Percentiles rank a stretch among this genome's conserved stretches.
Evolutionary conservation across 2,329 filamentous ascomycete genomes (phyloP).

Genomic region (Xylaria sp.): DNA sequence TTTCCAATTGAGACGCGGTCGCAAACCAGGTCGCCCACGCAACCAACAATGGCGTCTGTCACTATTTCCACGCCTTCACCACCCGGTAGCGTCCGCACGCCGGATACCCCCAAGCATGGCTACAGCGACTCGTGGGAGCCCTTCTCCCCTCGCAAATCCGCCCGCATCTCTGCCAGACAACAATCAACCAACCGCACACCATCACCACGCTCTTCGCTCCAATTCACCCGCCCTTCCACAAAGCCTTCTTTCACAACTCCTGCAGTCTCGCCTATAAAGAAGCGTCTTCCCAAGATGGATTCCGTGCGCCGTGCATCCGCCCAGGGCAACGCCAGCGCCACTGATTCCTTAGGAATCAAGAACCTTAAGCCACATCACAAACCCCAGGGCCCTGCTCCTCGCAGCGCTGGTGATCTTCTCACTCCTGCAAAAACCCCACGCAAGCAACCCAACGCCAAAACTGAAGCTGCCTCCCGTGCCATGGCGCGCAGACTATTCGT

Average conservation of each 20-base stretch:
- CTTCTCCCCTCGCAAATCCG: conserved; percentile 76
- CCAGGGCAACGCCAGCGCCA: conserved; percentile 56
- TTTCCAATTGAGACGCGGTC: conserved; percentile 18
- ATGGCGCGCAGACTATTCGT: conserved; percentile 72
- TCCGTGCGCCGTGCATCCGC: conserved; percentile 59
- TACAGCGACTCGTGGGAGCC: conserved; percentile 76
- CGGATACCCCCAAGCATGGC: conserved; percentile 74
- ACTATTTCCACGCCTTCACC: conserved; percentile 69
- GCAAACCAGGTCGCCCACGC: conserved; percentile 19
- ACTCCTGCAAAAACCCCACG: conserved; percentile 82
- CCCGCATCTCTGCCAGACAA: conserved; percentile 68
- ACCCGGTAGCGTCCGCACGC: conserved; percentile 68
- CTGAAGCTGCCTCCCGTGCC: conserved; percentile 61
- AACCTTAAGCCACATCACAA: conserved; percentile 45
- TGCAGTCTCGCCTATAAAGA: conserved; percentile 62
- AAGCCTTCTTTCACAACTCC: conserved; percentile 54
- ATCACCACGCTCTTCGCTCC: conserved; percentile 55
- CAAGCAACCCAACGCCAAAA: conserved; percentile 66
- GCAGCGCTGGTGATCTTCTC: conserved; percentile 69
- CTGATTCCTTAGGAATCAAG: conserved; percentile 54
- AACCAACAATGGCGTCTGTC: conserved; percentile 51
- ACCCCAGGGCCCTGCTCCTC: conserved; percentile 47
- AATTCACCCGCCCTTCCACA: conserved; percentile 43
- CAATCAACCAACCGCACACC: conserved; percentile 66
- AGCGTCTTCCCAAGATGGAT: conserved; percentile 59